Conservation (phyloP, 140 eudicot genomes). For the Erigeron philadelphicus region DNA sequence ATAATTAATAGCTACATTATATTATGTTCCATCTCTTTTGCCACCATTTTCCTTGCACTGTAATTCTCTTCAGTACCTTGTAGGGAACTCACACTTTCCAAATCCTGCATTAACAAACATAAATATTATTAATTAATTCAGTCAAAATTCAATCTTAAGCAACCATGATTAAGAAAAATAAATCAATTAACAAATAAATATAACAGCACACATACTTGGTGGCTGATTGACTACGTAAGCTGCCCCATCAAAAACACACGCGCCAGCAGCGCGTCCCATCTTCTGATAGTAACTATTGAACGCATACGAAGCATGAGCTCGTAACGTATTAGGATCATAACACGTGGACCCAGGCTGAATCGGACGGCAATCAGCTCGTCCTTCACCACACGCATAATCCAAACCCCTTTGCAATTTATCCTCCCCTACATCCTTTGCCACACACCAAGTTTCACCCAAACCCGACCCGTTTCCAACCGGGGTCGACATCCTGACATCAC, state of each 20-base stretch:
- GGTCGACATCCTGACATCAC: slow-evolving; percentile 28
- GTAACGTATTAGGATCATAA: slow-evolving; percentile 74
- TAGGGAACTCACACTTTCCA: slow-evolving; percentile 68
- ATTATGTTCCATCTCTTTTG: neutral
- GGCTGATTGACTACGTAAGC: slow-evolving; percentile 60
- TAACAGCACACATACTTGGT: slow-evolving; percentile 54
- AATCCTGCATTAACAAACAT: slow-evolving; percentile 36
- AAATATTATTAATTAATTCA: neutral
- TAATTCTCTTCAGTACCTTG: slow-evolving; percentile 41
- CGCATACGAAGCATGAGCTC: slow-evolving; percentile 86
- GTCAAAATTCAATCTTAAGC: no score
- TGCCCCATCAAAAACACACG: slow-evolving; percentile 73
- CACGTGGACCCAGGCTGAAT: slow-evolving; percentile 88
- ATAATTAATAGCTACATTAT: neutral
- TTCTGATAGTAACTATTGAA: slow-evolving; percentile 86
- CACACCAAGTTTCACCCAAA: slow-evolving; percentile 71
- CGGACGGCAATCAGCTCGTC: slow-evolving; percentile 87
- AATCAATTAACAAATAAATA: neutral
- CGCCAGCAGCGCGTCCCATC: slow-evolving; percentile 54
- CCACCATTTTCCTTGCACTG: slow-evolving; percentile 9
- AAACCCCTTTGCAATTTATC: slow-evolving; percentile 74
- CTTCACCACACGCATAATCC: slow-evolving; percentile 91
- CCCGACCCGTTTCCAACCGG: slow-evolving; percentile 25
- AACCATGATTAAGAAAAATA: neutral
- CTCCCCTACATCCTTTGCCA: slow-evolving; percentile 58